Base-by-base conservation (phyloP, 176 grass and related monocot genomes). In the Secale cereale region DNA sequence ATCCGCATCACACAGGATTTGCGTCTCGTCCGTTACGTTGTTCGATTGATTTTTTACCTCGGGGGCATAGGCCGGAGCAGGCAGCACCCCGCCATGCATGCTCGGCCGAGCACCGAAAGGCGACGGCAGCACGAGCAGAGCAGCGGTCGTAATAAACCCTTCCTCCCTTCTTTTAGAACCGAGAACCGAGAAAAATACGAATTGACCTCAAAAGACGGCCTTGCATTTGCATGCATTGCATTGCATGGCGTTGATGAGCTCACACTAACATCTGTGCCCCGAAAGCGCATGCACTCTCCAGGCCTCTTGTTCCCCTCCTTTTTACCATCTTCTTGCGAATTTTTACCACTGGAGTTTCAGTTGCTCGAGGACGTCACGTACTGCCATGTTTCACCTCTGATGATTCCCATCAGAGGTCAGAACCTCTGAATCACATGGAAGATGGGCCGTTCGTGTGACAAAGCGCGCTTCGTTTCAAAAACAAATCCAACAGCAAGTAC, bases 201-300 rank as follows among this genome's bases (percentile, higher is more conserved):
- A 63, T 23, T 74, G 82, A 56, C 76, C 66, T 83, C 66, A 87
- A 90, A 90, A 90, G 89, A 68, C 48, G 32, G 31, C 7, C 37
- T 56, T 56, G 7, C 52, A 56, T 56, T 5, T 56, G 52, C 52
- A 56, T 7, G 10, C 35, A 40, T 73, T 7, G 10, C 35, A 40
- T 73, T 30, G 28, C 77, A 79, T 35, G 61, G 54, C 1, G 32
- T 11, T 60, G 66, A 83, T 75, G 88, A 79, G 59, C 84, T 69
- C 89, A 87, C 84, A 90, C 67, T 13, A 73, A 43, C 66, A 86
- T 66, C 65, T 86, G 80, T 73, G 59, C 29, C 84, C 78, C 29
- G 40, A 86, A 90, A 82, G 88, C 22, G 71, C 6, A 60, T 69
- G 29, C 78, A 69, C 61, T 48, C 71, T 86, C 88, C 29, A 82